Base-by-base conservation (phyloP, 2,329 filamentous ascomycete genomes). In the Chaetothyriales sp. region DNA sequence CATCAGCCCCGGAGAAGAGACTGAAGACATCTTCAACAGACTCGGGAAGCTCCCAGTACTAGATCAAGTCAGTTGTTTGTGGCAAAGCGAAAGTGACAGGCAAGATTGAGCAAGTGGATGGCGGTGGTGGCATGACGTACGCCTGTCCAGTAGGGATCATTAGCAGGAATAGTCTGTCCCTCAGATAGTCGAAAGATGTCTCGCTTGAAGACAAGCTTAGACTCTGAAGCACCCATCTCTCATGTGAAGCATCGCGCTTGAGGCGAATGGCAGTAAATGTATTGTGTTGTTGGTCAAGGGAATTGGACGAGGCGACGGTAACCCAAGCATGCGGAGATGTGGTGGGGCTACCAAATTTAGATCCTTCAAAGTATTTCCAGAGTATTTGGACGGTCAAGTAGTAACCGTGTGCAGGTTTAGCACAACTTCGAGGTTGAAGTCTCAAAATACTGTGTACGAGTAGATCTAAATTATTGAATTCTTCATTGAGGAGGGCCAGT, bases 31-130 rank as follows among this genome's bases (percentile, higher is more conserved):
- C 92, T 65, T 96, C 92, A 49, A 86, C 81, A 12, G 88, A 89
- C 68, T 96, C 92, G 55, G 92, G 92, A 44, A 98, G 81, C 68
- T 95, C 86, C 89, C 90, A 96, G 71, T 96, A 96, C 85, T 95
- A 51, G 9, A 50, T 9, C 51, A 6, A 15, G 53, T 67, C 49
- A 69, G 62, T 44, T 25, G 22, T 25, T 25, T 25, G 22, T 25
- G 22, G 22, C 22, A 25, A n/a, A n/a, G n/a, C n/a, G n/a, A n/a
- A n/a, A n/a, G n/a, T n/a, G 26, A 8, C 22, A 12, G 26, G 39
- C 6, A 42, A 32, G 3, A 43, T n/a, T 19, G 46, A 46, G 18
- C 22, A 25, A n/a, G n/a, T n/a, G n/a, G n/a, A n/a, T n/a, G n/a
- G n/a, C n/a, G 2, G 18, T 20, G 44, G 47, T 32, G 20, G 26